phyloP scores from a whole-genome alignment of 352 stramenopile genomes.

The Phytophthora crassamura region DNA sequence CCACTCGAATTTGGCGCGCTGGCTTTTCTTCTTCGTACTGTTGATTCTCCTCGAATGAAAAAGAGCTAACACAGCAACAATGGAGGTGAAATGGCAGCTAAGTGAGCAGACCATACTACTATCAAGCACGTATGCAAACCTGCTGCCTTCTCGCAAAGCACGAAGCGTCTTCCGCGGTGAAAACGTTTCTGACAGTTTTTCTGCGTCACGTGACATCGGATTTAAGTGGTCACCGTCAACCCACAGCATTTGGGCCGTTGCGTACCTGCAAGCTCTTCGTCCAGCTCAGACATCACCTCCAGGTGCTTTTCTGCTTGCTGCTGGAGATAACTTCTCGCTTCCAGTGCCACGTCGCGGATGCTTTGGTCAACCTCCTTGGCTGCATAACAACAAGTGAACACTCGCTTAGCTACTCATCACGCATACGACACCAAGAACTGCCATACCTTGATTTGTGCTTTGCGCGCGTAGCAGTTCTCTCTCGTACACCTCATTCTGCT shows the following conservation, averaged over 20 bases:
- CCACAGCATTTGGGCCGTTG: not conserved
- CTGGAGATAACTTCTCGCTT: conserved; percentile 61
- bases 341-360: conserved; percentile 68
- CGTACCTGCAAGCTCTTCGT: conserved; percentile 51
- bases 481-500: conserved; percentile 79
- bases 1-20: conserved; percentile 28
- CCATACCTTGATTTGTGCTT: conserved; percentile 52
- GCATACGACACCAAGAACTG: not conserved
- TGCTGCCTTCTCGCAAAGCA: conserved; percentile 50
- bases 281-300: conserved; percentile 37
- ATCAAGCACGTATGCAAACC: conserved; percentile 31
- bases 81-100: not conserved
- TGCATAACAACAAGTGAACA: conserved; percentile 18
- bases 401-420: not conserved
- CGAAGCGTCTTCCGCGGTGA: conserved; percentile 54
- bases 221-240: not conserved
- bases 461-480: conserved; percentile 66
- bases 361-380: conserved; percentile 63
- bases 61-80: conserved; percentile 14
- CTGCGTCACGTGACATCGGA: conserved; percentile 21
- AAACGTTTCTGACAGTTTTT: conserved; percentile 69
- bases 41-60: conserved; percentile 33
- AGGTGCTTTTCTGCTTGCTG: conserved; percentile 57
- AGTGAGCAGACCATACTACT: not conserved
- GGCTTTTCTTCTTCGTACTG: conserved; percentile 28